phyloP scores from a whole-genome alignment of 345 rosid species.

The Laguncularia racemosa region DNA sequence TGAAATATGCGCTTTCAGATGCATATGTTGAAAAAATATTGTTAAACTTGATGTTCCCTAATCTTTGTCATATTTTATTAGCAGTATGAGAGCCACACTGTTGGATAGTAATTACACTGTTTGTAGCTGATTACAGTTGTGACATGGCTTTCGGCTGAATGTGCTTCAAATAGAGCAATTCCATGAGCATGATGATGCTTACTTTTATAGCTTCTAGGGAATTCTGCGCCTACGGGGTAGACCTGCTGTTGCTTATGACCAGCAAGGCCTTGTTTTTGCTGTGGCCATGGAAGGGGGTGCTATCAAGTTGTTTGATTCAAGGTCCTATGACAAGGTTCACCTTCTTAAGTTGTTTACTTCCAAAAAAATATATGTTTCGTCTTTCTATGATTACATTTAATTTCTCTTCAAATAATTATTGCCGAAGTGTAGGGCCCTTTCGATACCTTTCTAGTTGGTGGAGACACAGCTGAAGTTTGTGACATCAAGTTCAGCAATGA shows the following conservation, averaged over 20 bases:
- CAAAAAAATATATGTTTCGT: no score
- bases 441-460: constrained; percentile 94
- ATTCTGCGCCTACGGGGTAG: constrained; percentile 83
- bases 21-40: no score
- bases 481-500: constrained; percentile 97
- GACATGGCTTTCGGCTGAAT: no score
- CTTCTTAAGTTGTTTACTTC: no score
- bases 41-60: no score
- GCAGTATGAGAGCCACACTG: no score
- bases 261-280: constrained; percentile 97
- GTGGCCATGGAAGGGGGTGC: constrained; percentile 99
- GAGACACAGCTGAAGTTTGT: constrained; percentile 92
- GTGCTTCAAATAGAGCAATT: neutral
- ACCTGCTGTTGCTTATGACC: constrained; percentile 96
- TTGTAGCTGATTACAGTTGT: no score
- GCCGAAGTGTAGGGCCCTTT: constrained; percentile 71
- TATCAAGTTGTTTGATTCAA: constrained; percentile 89
- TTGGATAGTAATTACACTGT: no score
- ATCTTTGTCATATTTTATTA: no score
- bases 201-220: constrained; percentile 68
- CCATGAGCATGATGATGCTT: constrained; percentile 30
- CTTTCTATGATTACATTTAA: neutral
- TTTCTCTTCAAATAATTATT: neutral
- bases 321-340: constrained; percentile 84
- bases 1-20: no score